phyloP scores from a whole-genome alignment of 345 rosid species.

The Litchi chinensis region DNA sequence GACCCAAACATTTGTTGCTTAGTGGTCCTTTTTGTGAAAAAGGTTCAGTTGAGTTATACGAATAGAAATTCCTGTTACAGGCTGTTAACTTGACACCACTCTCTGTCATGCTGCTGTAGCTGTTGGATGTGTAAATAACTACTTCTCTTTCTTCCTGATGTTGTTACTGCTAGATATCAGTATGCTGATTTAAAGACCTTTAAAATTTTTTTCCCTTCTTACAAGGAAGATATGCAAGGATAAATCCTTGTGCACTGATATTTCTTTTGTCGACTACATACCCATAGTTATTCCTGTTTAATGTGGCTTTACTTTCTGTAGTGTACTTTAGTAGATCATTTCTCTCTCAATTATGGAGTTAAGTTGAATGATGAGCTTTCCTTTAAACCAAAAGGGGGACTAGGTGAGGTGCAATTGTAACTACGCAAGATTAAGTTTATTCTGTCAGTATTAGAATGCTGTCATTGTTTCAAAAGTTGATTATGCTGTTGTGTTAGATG shows the following conservation, averaged over 20 bases:
- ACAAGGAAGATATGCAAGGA: neutral
- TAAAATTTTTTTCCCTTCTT: neutral
- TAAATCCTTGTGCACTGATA: neutral
- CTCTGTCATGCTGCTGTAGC: neutral
- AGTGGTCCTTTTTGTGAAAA: neutral
- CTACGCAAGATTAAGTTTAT: neutral
- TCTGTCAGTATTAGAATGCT: slow-evolving; percentile 1
- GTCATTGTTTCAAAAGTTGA: neutral
- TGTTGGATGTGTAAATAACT: neutral
- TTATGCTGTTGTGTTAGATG: neutral
- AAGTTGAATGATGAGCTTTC: neutral
- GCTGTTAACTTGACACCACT: neutral
- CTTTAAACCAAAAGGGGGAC: neutral
- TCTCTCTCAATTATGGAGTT: neutral
- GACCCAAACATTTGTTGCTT: neutral
- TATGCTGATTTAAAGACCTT: neutral
- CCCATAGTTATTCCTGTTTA: neutral
- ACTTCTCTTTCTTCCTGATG: neutral
- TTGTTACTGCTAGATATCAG: neutral
- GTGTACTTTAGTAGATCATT: neutral
- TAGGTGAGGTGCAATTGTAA: neutral
- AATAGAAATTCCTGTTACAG: neutral
- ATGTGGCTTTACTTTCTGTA: neutral
- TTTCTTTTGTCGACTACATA: neutral
- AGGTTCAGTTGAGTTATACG: neutral